Conservation (phyloP, 176 grass and related monocot species). For the Melocanna baccifera region DNA sequence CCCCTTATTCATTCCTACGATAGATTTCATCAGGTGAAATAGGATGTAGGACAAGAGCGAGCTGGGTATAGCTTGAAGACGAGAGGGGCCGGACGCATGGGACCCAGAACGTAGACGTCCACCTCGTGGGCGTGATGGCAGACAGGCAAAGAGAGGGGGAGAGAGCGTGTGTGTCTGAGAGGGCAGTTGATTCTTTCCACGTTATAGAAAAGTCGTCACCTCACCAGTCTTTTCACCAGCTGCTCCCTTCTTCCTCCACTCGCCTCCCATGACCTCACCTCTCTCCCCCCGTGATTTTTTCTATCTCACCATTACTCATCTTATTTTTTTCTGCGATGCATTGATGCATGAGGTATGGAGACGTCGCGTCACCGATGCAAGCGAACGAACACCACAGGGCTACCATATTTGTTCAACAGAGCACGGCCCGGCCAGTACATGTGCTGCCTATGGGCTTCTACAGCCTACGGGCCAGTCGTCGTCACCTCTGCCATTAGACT, state of each 20-base stretch:
- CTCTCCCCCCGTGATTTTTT: not conserved
- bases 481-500: not conserved
- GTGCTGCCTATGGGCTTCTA: not conserved
- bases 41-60: not conserved
- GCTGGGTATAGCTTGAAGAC: not conserved
- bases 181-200: slow-evolving; percentile 14
- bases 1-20: no score
- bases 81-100: not conserved
- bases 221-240: slow-evolving; percentile 43
- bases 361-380: slow-evolving; percentile 35
- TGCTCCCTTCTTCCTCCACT: not conserved
- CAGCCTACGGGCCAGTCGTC: not conserved
- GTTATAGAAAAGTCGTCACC: slow-evolving; percentile 34
- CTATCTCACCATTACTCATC: not conserved
- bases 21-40: not conserved
- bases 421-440: not conserved
- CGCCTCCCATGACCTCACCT: not conserved
- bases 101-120: slow-evolving; percentile 38
- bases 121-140: slow-evolving; percentile 46
- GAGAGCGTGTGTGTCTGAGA: not conserved
- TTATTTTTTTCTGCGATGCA: not conserved
- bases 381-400: not conserved
- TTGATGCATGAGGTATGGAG: slow-evolving; percentile 17
- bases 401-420: not conserved
- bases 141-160: not conserved